Evolutionary conservation across 1,284 basidiomycete species (phyloP), one percentile per base, ranked within the genome.

Genomic region (Lentinus polychrous): DNA sequence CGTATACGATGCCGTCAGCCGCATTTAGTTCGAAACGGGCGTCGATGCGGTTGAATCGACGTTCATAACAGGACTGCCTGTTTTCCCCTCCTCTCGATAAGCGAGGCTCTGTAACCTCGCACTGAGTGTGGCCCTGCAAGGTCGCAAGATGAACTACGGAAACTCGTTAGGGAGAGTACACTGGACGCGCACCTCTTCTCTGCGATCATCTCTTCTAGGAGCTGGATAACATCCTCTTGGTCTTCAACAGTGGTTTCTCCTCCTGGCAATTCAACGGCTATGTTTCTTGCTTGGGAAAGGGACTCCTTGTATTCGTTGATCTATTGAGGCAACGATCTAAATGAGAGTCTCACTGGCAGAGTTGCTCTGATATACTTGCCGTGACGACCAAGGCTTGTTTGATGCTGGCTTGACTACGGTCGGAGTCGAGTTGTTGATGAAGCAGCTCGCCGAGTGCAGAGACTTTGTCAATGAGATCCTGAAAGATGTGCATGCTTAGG

Each of bases 251-350:
- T 60, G 45, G 83, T 63, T 54, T 85, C 81, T 11, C 82, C 82
- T 5, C 83, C 82, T 1, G 79, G 77, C 3, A 85, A 64, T 24
- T 66, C 63, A 8, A 55, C 56, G 0, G 79, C 75, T 38, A 77
- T 63, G 7, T 79, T 73, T 58, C 74, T 81, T 0, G 81, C 83
- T 43, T 73, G 72, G 10, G 59, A 58, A 31, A 85, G 57, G 4
- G 73, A 58, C 50, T 64, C 73, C 54, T 77, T 81, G 62, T 83
- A 79, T 23, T 80, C 76, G 51, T 79, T 81, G 15, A 81, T 81
- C 81, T 84, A 51, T 12, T 3, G 14, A 20, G 8, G 7, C 10
- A 27, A 5, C 10, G 27, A 5, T 27, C 10, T 27, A 5, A 27
- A 27, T 10, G 27, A 27, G 27, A 27, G 27, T 27, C 10, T n/a